Evolutionary conservation across 495 filamentous ascomycete species (phyloP).

Genomic region (Trichoderma asperelloides): DNA sequence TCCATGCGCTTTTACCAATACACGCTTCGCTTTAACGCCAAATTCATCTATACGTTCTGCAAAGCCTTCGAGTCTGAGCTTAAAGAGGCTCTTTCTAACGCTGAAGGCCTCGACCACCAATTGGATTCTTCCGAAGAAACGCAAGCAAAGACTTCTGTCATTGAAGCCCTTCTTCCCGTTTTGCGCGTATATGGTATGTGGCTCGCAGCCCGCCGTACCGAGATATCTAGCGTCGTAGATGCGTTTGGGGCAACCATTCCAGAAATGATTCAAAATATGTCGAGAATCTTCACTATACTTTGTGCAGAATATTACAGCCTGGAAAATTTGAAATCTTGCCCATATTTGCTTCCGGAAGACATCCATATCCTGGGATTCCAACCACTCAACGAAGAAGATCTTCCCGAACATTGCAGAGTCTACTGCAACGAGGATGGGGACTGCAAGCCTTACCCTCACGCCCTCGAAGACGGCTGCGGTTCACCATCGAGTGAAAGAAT

Average conservation of each 20-base stretch:
- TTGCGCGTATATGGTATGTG: constrained; percentile 69
- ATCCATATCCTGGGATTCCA: constrained; percentile 65
- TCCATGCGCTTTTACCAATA: constrained; percentile 54
- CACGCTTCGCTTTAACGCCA: constrained; percentile 71
- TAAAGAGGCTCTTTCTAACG: constrained; percentile 2
- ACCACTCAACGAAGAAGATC: constrained; percentile 46
- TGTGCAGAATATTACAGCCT: constrained; percentile 22
- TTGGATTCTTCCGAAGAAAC: not conserved
- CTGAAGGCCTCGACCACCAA: not conserved
- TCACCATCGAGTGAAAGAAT: constrained; percentile 16
- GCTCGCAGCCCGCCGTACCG: constrained; percentile 33
- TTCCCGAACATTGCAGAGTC: constrained; percentile 19
- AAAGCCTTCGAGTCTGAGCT: constrained; percentile 62
- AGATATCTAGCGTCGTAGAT: not conserved
- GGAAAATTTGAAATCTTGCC: constrained; percentile 11
- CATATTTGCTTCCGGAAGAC: constrained; percentile 72
- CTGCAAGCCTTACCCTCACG: not conserved
- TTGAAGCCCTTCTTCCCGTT: constrained; percentile 44
- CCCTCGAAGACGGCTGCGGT: not conserved
- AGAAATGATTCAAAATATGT: not conserved
- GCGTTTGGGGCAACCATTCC: not conserved
- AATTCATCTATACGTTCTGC: constrained; percentile 68
- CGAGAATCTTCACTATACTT: not conserved
- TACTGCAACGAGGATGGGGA: constrained; percentile 20
- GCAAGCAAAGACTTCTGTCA: not conserved